Conservation (phyloP, 1,284 basidiomycete genomes). For the Leucocoprinus gongylophorus region DNA sequence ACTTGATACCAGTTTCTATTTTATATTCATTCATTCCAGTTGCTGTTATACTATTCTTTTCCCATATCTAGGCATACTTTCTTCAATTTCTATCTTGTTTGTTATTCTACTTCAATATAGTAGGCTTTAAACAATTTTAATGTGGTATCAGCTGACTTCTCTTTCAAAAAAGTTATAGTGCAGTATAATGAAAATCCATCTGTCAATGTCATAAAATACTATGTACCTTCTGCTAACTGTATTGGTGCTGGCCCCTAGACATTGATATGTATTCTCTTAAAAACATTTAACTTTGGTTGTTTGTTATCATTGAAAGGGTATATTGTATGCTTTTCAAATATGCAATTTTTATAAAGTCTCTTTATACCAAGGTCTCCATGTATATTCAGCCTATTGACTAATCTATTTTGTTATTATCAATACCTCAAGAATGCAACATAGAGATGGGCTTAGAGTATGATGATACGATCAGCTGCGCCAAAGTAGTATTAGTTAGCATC, state of each 20-base stretch:
- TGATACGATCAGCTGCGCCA: no score
- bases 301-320: constrained; percentile 17
- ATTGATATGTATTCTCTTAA: constrained; percentile 19
- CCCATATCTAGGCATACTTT: constrained; percentile 15
- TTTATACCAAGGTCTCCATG: background rate
- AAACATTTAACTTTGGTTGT: constrained; percentile 9
- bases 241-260: constrained; percentile 19
- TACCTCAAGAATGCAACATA: no score
- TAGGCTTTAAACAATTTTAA: constrained; percentile 14
- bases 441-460: no score
- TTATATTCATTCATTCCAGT: constrained; percentile 14
- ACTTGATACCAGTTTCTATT: constrained; percentile 18
- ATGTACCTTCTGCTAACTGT: constrained; percentile 13
- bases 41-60: constrained; percentile 17
- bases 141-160: constrained; percentile 2
- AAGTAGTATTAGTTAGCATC: no score
- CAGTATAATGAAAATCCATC: constrained; percentile 12
- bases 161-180: background rate
- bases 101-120: constrained; percentile 15
- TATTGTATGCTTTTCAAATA: constrained; percentile 18
- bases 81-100: constrained; percentile 20
- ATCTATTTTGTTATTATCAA: no score
- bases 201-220: constrained; percentile 14
- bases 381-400: constrained; percentile 19
- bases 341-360: constrained; percentile 19